Conservation (phyloP, 1,284 basidiomycete species). For the Ustilago tritici region DNA sequence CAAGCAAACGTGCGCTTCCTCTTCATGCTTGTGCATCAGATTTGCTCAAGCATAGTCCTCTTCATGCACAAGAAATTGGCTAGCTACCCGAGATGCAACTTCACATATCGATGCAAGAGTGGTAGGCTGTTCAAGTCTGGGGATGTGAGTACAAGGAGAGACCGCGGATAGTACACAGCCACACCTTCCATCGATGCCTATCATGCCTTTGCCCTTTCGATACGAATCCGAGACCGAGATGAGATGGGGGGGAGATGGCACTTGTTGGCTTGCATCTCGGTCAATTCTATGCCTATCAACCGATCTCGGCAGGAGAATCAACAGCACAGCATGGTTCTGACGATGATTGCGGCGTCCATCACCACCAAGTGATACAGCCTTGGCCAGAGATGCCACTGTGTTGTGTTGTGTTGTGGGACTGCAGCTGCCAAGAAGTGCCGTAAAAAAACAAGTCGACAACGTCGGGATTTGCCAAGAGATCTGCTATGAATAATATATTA, state of each 20-base stretch:
- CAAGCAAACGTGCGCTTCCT: neutral
- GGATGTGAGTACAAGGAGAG: neutral
- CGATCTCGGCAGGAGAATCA: neutral
- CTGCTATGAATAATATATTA: neutral
- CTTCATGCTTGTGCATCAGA: neutral
- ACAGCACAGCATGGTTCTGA: neutral
- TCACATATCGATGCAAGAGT: too few relatives aligned
- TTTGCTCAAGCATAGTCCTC: too few relatives aligned
- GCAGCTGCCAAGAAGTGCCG: conserved; percentile 5
- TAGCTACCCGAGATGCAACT: neutral
- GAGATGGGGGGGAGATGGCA: neutral
- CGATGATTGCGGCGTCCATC: neutral
- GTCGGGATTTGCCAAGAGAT: neutral
- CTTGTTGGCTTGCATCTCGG: conserved; percentile 4
- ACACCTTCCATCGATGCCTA: neutral
- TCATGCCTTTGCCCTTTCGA: neutral
- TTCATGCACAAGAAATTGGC: too few relatives aligned
- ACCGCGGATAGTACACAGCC: neutral
- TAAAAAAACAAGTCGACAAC: neutral
- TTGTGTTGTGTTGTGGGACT: neutral
- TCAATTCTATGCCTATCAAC: neutral
- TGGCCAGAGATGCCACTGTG: neutral
- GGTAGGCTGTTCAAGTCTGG: neutral
- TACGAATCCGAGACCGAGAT: neutral
- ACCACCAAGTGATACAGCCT: neutral